Percentiles rank a stretch among this genome's conserved stretches.
phyloP scores from a whole-genome alignment of 2,329 filamentous ascomycete species.

The Aspergillus terreus region DNA sequence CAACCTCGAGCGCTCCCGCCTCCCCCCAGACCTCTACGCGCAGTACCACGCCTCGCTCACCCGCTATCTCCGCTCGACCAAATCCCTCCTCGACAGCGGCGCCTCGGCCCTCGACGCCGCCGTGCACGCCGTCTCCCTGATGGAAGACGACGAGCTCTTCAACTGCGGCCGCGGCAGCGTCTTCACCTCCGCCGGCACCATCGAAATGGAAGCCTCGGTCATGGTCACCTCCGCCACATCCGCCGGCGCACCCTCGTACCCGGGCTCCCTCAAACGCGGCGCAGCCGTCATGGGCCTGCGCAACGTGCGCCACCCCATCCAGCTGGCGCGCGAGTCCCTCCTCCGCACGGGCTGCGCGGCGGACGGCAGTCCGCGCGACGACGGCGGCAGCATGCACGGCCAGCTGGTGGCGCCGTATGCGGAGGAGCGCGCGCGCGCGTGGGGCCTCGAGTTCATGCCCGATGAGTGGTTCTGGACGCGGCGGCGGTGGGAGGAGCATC shows the following conservation, averaged over 20 bases:
- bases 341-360: slow-evolving; percentile 45
- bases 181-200: slow-evolving; percentile 76
- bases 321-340: slow-evolving; percentile 68
- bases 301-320: slow-evolving; percentile 74
- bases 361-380: slow-evolving; percentile 15
- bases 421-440: slow-evolving; percentile 60
- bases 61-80: slow-evolving; percentile 53
- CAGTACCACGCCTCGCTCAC: slow-evolving; percentile 60
- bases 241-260: neutral
- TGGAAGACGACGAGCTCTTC: slow-evolving; percentile 79
- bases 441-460: slow-evolving; percentile 66
- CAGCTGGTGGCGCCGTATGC: slow-evolving; percentile 66
- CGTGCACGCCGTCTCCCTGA: slow-evolving; percentile 67
- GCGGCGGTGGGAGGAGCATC: slow-evolving; percentile 74
- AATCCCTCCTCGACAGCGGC: slow-evolving; percentile 36
- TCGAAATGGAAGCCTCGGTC: slow-evolving; percentile 81
- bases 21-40: slow-evolving; percentile 56
- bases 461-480: slow-evolving; percentile 75
- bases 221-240: slow-evolving; percentile 63
- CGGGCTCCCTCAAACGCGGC: slow-evolving; percentile 65
- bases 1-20: slow-evolving; percentile 59
- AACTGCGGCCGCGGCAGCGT: slow-evolving; percentile 82
- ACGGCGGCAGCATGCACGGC: slow-evolving; percentile 52
- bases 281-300: slow-evolving; percentile 72
- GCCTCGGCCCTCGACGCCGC: slow-evolving; percentile 69